Base-by-base conservation (phyloP, 2,329 filamentous ascomycete species). In the Hortaea sp. region DNA sequence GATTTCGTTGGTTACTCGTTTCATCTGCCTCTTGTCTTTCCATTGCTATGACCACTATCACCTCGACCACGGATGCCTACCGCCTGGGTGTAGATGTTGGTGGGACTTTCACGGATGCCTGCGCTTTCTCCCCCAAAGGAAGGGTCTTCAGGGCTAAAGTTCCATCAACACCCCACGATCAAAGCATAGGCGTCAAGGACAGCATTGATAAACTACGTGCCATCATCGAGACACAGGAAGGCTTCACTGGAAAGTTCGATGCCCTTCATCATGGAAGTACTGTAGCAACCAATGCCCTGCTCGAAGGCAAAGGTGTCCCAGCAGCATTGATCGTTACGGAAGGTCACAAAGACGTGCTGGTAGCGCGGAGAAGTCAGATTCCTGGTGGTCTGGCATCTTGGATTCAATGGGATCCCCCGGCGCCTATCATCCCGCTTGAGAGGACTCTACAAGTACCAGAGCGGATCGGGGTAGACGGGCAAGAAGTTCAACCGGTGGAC, bases 291-390 rank as follows among this genome's bases (percentile, higher is more conserved):
- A 58, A 58, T 44, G 56, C 54, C 12, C 40, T 58, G 13, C 44
- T 58, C 7, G 56, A 58, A 47, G 56, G 56, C 38, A 58, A 57
- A 37, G 53, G 56, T 11, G 56, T 57, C 2, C 56, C 56, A 7
- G 54, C 56, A 11, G 56, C 56, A 9, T 44, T 58, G 10, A 51
- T 58, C 27, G 56, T 58, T 5, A 58, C 56, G 5, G 49, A 58
- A 43, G 56, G 56, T n/a, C 56, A 58, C 42, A 57, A 58, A 43
- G 56, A 58, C 47, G 54, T 58, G 7, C 30, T 58, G 20, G 56
- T 58, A 6, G 56, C 56, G 10, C 47, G 56, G 42, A 38, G 56
- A 37, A 54, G 50, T 9, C 56, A 58, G 35, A 58, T 58, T 20
- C 56, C 56, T 20, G 56, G 56, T 20, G 56, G 54, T 13, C 49